These are phyloP conservation scores for Saccharum officinarum DNA, from an alignment of 176 grass and related monocot species.

Conservation along the genomic window DNA sequence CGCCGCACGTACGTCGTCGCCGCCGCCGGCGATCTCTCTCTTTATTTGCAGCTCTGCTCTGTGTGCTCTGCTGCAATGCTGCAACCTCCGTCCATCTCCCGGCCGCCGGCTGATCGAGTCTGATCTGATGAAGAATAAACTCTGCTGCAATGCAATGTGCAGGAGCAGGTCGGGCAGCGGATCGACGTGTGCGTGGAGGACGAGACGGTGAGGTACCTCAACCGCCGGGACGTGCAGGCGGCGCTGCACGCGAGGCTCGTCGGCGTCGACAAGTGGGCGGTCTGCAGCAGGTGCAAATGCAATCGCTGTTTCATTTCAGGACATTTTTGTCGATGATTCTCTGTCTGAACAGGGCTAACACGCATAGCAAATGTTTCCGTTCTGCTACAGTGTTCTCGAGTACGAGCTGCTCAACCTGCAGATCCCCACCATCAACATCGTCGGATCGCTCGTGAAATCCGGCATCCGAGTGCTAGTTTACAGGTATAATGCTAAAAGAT, in stretches of 20 bases:
- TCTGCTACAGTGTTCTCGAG: conserved; percentile 72
- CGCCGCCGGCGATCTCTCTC: too few species aligned
- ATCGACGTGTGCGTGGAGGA: conserved; percentile 98
- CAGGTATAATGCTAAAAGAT: conserved; percentile 54
- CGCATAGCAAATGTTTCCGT: background rate
- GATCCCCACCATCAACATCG: conserved; percentile 75
- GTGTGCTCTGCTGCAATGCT: too few species aligned
- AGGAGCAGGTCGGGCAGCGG: conserved; percentile 55
- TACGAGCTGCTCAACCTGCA: conserved; percentile 93
- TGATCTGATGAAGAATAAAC: too few species aligned
- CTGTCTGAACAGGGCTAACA: background rate
- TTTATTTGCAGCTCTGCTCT: too few species aligned
- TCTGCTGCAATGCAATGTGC: background rate
- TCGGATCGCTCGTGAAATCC: conserved; percentile 70
- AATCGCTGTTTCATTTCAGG: background rate
- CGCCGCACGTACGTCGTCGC: conserved; percentile 33
- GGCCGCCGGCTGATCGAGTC: too few species aligned
- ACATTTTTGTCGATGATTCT: background rate
- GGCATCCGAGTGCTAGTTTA: conserved; percentile 85
- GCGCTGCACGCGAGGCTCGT: conserved; percentile 72
- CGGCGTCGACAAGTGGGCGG: conserved; percentile 72
- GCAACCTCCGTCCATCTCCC: too few species aligned
- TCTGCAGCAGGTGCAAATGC: conserved; percentile 73
- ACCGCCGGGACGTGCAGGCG: conserved; percentile 82
- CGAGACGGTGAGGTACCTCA: conserved; percentile 91